Conservation (phyloP, 2,329 filamentous ascomycete genomes). For the Clonostachys rhizophaga region DNA sequence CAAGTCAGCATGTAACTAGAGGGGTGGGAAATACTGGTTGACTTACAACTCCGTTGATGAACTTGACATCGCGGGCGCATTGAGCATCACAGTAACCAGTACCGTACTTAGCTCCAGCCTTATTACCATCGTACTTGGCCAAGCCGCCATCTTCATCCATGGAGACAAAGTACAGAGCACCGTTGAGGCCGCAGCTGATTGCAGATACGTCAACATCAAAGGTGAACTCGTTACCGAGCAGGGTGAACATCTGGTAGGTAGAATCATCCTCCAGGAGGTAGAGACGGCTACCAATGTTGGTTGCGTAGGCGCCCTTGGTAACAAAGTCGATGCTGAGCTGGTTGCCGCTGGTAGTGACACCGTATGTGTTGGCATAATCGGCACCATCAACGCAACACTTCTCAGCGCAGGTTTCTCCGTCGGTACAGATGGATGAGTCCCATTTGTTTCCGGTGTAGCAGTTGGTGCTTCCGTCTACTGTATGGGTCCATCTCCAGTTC, state of each 20-base stretch:
- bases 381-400: slow-evolving; percentile 42
- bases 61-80: slow-evolving; percentile 41
- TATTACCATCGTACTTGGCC: slow-evolving; percentile 35
- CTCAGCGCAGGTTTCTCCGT: slow-evolving; percentile 30
- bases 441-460: slow-evolving; percentile 40
- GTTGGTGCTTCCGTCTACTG: slow-evolving; percentile 25
- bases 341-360: slow-evolving; percentile 38
- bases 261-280: slow-evolving; percentile 52
- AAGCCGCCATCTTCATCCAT: slow-evolving; percentile 50
- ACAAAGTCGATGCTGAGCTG: slow-evolving; percentile 44
- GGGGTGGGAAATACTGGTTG: background rate
- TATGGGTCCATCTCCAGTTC: slow-evolving; percentile 51
- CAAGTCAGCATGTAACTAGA: no score
- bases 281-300: slow-evolving; percentile 41
- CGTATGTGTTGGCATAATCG: slow-evolving; percentile 35
- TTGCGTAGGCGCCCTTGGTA: slow-evolving; percentile 36
- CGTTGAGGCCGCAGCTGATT: slow-evolving; percentile 61
- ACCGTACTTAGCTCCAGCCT: slow-evolving; percentile 45
- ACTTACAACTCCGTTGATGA: slow-evolving; percentile 34
- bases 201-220: slow-evolving; percentile 63
- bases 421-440: slow-evolving; percentile 24
- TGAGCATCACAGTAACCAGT: slow-evolving; percentile 49
- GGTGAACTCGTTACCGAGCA: slow-evolving; percentile 58
- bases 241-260: slow-evolving; percentile 55
- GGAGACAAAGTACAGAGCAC: slow-evolving; percentile 55